Percentiles rank a stretch among this genome's conserved stretches.
Conservation (phyloP, 1,284 basidiomycete genomes). For the Ceratobasidium theobromae region DNA sequence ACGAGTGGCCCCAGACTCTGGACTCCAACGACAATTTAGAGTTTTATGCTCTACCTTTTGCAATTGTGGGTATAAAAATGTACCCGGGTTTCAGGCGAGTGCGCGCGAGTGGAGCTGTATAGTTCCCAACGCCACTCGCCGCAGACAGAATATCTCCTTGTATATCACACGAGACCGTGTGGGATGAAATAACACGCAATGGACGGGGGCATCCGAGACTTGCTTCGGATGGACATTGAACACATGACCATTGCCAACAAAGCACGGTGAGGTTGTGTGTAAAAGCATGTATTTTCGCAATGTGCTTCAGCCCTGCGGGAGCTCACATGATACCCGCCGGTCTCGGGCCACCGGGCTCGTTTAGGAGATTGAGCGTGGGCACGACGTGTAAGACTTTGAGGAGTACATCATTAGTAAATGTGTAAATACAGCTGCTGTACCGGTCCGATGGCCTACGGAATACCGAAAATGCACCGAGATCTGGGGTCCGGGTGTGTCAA, state of each 20-base stretch:
- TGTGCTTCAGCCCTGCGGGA: background rate
- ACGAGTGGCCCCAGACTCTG: background rate
- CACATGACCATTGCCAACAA: background rate
- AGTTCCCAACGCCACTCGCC: background rate
- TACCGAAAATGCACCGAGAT: slow-evolving; percentile 22
- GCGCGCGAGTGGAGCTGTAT: background rate
- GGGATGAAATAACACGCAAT: background rate
- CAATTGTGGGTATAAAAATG: slow-evolving; percentile 1
- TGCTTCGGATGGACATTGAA: background rate
- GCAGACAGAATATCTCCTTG: background rate
- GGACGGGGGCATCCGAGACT: background rate
- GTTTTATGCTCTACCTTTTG: slow-evolving; percentile 26
- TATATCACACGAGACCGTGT: background rate
- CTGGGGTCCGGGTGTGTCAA: slow-evolving; percentile 18
- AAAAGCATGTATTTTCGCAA: background rate
- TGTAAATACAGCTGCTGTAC: background rate
- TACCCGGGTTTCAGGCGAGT: background rate
- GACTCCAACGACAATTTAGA: background rate
- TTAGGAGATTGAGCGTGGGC: slow-evolving; percentile 4
- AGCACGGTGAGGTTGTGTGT: background rate
- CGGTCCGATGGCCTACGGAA: slow-evolving; percentile 8
- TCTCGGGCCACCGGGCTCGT: slow-evolving; percentile 5
- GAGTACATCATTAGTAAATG: background rate
- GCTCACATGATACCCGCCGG: background rate
- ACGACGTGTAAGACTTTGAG: slow-evolving; percentile 1